phyloP scores from a whole-genome alignment of 768 basidiomycete species.

The Psilocybe azurescens region DNA sequence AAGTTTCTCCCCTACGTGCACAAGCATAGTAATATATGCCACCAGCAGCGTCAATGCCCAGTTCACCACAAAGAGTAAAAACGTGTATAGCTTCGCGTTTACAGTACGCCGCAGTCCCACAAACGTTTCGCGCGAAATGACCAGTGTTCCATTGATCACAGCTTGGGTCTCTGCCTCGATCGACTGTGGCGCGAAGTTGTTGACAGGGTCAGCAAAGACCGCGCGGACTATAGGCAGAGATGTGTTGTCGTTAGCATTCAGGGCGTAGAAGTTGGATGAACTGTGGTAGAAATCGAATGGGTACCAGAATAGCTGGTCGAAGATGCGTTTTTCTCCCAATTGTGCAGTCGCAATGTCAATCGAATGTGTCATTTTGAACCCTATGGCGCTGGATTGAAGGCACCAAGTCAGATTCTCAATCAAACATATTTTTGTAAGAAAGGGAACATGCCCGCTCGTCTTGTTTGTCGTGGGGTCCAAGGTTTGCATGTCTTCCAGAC shows the following conservation, averaged over 20 bases:
- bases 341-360: conserved; percentile 1
- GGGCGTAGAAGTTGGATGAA: background rate
- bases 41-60: conserved; percentile 1
- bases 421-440: background rate
- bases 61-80: background rate
- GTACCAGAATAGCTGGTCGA: conserved; percentile 4
- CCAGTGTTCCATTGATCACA: background rate
- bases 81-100: conserved; percentile 1
- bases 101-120: background rate
- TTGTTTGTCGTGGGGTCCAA: background rate
- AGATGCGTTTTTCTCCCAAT: background rate
- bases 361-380: background rate
- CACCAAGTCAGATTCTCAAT: background rate
- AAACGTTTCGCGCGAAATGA: background rate
- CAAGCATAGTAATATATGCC: conserved; percentile 2
- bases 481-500: background rate
- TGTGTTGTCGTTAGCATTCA: background rate
- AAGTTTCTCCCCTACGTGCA: background rate
- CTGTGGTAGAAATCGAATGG: conserved; percentile 5
- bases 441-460: background rate
- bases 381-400: background rate
- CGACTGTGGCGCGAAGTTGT: conserved; percentile 2
- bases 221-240: background rate
- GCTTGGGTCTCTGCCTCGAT: background rate
- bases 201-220: background rate